Base-by-base conservation (phyloP, 768 basidiomycete species). In the Daedaleopsis nitida region DNA sequence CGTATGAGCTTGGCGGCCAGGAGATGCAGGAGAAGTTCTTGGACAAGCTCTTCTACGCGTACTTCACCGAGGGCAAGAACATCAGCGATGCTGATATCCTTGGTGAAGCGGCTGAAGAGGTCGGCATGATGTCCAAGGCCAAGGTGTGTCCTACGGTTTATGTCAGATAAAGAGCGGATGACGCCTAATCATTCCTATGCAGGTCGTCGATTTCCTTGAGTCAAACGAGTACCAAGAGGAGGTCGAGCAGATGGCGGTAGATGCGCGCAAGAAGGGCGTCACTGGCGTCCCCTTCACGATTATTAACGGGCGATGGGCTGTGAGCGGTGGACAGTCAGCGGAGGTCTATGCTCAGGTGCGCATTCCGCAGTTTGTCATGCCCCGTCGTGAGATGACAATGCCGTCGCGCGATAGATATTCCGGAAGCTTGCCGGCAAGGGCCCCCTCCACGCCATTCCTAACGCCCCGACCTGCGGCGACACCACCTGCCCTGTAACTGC, bases 281-380 rank as follows among this genome's bases (percentile, higher is more conserved):
- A 86, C 83, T 6, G 91, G 91, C 42, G 89, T 94, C 3, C 92
- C 92, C 9, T 84, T 91, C 77, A 87, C 85, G 27, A 83, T 93
- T 67, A 87, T 93, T 65, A 86, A 92, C 70, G 82, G 84, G 13
- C 87, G 86, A 69, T 93, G 88, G 86, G 89, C 86, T 6, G 81
- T 92, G 27, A 86, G 82, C 52, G 91, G 91, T 10, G 86, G 86
- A 11, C 91, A 92, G 73, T 83, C 83, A 5, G 80, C 86, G 47
- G 89, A 90, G 44, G 85, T 86, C 3, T 92, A 84, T 68, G 75
- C 86, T 35, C 84, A 87, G 79, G 89, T 87, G 60, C 66, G 80
- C 67, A 17, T 5, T 38, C 6, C 42, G 32, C 14, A 19, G 50
- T 35, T 24, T 53, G 14, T 52, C 27, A 44, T 32, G 37, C 43